Percentiles rank a stretch among this genome's conserved stretches.
Evolutionary conservation across 768 basidiomycete species (phyloP).

Genomic region (Cubamyces sp.): DNA sequence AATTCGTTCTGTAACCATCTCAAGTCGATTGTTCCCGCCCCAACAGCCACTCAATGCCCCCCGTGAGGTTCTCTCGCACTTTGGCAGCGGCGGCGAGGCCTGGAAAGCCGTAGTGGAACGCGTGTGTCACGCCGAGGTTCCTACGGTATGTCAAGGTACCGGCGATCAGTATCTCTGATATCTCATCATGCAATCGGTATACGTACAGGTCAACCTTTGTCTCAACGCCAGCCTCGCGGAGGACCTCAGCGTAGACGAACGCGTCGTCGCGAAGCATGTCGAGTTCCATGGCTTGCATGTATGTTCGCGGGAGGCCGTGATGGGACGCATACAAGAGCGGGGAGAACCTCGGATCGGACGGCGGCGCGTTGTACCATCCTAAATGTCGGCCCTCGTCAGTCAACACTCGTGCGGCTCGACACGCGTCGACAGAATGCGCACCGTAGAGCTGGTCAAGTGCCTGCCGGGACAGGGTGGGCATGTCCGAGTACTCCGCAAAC

Average conservation of each 20-base stretch:
- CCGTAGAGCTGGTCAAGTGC: background rate
- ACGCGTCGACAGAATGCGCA: background rate
- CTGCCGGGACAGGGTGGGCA: slow-evolving; percentile 14
- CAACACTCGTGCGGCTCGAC: no score
- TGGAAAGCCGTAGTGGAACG: slow-evolving; percentile 23
- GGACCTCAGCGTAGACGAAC: slow-evolving; percentile 31
- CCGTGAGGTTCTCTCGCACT: slow-evolving; percentile 23
- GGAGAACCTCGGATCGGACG: slow-evolving; percentile 6
- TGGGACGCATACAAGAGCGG: slow-evolving; percentile 5
- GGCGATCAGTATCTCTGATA: background rate
- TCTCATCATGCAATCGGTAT: background rate
- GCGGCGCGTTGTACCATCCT: background rate
- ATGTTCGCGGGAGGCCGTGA: slow-evolving; percentile 28
- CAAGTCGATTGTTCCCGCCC: no score
- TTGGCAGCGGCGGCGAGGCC: slow-evolving; percentile 16
- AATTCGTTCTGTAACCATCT: no score
- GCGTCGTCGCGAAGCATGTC: slow-evolving; percentile 37
- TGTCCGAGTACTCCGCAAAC: slow-evolving; percentile 29
- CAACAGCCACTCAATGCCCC: slow-evolving; percentile 31
- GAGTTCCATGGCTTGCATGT: slow-evolving; percentile 30
- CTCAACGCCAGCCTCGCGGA: slow-evolving; percentile 29
- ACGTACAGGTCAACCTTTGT: slow-evolving; percentile 32
- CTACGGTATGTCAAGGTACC: slow-evolving; percentile 12
- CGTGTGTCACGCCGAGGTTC: slow-evolving; percentile 34
- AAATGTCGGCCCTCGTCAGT: no score